Conservation (phyloP, 139 green algal genomes). For the Zygnema cylindricum region DNA sequence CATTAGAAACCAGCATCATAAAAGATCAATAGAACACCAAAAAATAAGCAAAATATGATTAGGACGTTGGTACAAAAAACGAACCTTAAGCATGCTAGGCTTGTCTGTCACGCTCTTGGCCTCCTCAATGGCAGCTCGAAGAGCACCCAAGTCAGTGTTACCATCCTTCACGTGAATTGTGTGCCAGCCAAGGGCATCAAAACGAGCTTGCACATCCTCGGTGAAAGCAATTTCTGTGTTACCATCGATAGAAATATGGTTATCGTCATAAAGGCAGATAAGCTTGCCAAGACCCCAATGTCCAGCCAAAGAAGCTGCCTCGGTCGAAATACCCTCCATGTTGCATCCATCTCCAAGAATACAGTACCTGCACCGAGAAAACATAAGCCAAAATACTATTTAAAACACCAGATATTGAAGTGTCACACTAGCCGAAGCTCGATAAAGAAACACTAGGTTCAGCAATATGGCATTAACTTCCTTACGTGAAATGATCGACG, state of each 20-base stretch:
- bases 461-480: no score
- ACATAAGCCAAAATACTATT: no score
- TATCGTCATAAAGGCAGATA: slow-evolving; percentile 99
- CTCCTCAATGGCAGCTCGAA: slow-evolving; percentile 83
- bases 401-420: no score
- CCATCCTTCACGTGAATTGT: slow-evolving; percentile 84
- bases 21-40: no score
- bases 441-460: no score
- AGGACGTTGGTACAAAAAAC: slow-evolving; percentile 6
- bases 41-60: no score
- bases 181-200: slow-evolving; percentile 73
- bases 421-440: no score
- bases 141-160: slow-evolving; percentile 91
- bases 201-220: slow-evolving; percentile 93
- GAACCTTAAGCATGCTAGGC: slow-evolving; percentile 90
- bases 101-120: slow-evolving; percentile 94
- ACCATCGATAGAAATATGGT: slow-evolving; percentile 99
- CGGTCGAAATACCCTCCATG: slow-evolving; percentile 99
- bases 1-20: no score
- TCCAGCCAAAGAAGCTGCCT: slow-evolving; percentile 94
- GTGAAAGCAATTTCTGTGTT: slow-evolving; percentile 99
- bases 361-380: slow-evolving; percentile 80
- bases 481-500: slow-evolving; percentile 97
- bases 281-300: slow-evolving; percentile 99
- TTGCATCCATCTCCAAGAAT: slow-evolving; percentile 99